Percentiles rank a stretch among this genome's conserved stretches.
These are phyloP conservation scores for Colletotrichum sp. DNA, from an alignment of 2,329 filamentous ascomycete species.

Conservation along the genomic window DNA sequence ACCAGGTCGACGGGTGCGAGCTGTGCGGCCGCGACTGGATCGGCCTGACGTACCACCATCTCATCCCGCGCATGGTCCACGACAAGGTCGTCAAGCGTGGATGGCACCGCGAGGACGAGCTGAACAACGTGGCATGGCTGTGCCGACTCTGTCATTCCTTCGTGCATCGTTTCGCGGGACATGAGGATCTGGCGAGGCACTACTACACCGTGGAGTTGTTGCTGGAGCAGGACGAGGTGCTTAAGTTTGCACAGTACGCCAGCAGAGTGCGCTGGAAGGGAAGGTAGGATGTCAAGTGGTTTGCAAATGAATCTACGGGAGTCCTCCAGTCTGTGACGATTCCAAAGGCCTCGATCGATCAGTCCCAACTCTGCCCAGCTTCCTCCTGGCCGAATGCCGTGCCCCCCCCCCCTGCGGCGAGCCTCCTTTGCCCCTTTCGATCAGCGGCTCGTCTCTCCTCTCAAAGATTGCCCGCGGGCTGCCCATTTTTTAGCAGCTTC, in stretches of 20 bases:
- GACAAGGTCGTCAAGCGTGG: conserved; percentile 77
- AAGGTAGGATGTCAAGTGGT: conserved; percentile 10
- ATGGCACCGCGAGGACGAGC: conserved; percentile 77
- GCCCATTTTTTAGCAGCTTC: neutral
- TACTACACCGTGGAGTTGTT: conserved; percentile 78
- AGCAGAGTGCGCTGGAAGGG: conserved; percentile 76
- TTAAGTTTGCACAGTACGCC: conserved; percentile 76
- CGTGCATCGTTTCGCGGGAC: conserved; percentile 76
- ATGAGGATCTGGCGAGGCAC: conserved; percentile 78
- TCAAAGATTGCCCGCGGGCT: neutral
- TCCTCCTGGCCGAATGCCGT: neutral
- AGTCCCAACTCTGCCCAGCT: neutral
- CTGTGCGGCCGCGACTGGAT: conserved; percentile 79
- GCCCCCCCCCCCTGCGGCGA: neutral
- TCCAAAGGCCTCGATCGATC: neutral
- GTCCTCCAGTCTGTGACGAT: neutral
- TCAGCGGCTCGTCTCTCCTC: neutral
- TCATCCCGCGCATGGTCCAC: conserved; percentile 82
- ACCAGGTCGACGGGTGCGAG: conserved; percentile 67
- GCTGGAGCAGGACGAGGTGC: conserved; percentile 72
- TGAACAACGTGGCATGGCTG: conserved; percentile 86
- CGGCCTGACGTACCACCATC: conserved; percentile 80
- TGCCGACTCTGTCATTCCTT: conserved; percentile 85
- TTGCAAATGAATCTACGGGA: neutral
- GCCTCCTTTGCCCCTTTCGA: neutral